phyloP scores from a whole-genome alignment of 805 yeast genomes.

The Soucietia sequanensis region DNA sequence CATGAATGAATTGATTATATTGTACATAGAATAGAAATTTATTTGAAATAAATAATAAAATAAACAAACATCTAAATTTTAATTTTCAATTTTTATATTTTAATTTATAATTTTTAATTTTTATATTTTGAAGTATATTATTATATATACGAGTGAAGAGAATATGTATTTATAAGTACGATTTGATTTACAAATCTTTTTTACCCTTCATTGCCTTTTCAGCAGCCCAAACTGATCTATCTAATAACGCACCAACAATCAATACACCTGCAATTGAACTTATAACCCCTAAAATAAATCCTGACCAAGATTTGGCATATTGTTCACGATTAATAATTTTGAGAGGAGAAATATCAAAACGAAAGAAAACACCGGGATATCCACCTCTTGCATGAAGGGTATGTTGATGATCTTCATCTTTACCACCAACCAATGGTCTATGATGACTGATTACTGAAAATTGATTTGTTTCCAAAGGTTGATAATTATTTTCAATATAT shows the following conservation, averaged over 20 bases:
- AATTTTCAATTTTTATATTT: too few species aligned
- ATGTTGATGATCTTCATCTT: constrained; percentile 88
- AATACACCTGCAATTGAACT: constrained; percentile 92
- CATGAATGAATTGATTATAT: too few species aligned
- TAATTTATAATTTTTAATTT: too few species aligned
- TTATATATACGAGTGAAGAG: too few species aligned
- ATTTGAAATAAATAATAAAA: too few species aligned
- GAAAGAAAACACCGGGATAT: constrained; percentile 81
- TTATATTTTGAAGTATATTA: too few species aligned
- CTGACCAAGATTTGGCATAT: constrained; percentile 73
- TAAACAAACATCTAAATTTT: too few species aligned
- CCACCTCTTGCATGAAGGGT: constrained; percentile 84
- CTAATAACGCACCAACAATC: constrained; percentile 87
- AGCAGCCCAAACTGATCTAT: constrained; percentile 86
- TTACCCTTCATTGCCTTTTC: constrained; percentile 71
- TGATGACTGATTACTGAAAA: constrained; percentile 87
- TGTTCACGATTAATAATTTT: constrained; percentile 84
- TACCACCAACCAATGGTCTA: constrained; percentile 81
- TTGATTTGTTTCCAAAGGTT: constrained; percentile 77
- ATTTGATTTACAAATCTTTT: constrained; percentile 52
- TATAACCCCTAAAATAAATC: constrained; percentile 76
- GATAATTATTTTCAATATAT: constrained; percentile 48
- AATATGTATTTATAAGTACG: too few species aligned
- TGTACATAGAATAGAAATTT: constrained; percentile 13
- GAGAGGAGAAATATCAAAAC: constrained; percentile 90